Evolutionary conservation across 352 stramenopile genomes (phyloP).

Genomic region (Phytophthora syringae): DNA sequence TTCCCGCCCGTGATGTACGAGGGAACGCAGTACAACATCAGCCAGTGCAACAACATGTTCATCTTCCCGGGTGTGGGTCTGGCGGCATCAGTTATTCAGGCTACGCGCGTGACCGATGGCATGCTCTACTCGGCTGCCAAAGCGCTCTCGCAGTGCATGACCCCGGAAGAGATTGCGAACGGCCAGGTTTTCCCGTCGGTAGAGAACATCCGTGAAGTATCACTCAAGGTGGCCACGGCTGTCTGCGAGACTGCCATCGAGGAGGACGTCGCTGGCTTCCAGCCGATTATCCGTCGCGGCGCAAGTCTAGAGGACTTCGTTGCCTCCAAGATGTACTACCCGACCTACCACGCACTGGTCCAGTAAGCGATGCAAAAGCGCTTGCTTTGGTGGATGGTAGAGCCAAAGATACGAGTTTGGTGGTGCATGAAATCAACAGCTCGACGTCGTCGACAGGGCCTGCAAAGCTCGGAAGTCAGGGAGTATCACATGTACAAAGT

Average conservation of each 20-base stretch:
- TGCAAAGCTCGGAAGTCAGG: constrained; percentile 23
- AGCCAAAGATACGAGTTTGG: constrained; percentile 23
- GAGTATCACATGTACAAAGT: constrained; percentile 30
- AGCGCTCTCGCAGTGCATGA: constrained; percentile 93
- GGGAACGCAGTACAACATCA: constrained; percentile 80
- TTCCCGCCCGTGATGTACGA: constrained; percentile 94
- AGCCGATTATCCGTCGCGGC: constrained; percentile 69
- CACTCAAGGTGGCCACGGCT: constrained; percentile 92
- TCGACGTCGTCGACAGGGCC: constrained; percentile 6
- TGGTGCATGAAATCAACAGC: constrained; percentile 19
- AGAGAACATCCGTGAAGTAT: constrained; percentile 93
- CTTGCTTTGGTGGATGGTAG: constrained; percentile 15
- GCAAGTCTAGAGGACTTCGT: constrained; percentile 91
- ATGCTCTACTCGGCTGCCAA: constrained; percentile 97
- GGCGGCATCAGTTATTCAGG: constrained; percentile 86
- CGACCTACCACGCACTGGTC: constrained; percentile 93
- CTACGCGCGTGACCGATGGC: constrained; percentile 87
- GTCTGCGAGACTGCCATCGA: constrained; percentile 92
- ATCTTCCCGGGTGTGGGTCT: constrained; percentile 97
- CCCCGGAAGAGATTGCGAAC: constrained; percentile 90
- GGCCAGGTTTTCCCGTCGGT: constrained; percentile 96
- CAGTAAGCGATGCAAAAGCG: constrained; percentile 52
- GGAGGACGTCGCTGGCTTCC: constrained; percentile 87
- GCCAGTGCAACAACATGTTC: constrained; percentile 97
- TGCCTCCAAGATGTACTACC: constrained; percentile 95